Evolutionary conservation across 129 eudicot species (phyloP).

Genomic region (Glebionis coronaria): DNA sequence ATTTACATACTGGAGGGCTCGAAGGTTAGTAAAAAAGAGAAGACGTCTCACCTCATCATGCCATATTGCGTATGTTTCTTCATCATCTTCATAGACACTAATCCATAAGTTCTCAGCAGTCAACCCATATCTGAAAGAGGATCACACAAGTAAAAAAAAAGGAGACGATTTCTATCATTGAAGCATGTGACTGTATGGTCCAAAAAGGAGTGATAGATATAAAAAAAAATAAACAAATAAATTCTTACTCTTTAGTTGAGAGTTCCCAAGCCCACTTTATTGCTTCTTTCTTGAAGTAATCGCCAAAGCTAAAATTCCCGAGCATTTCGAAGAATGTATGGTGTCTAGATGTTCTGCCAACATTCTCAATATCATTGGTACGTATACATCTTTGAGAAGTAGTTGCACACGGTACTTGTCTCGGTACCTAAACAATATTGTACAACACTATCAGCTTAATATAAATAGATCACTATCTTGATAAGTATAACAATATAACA

Average conservation of each 20-base stretch:
- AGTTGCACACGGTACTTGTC: constrained; percentile 82
- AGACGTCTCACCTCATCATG: constrained; percentile 62
- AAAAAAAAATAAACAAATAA: not conserved
- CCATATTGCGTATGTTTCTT: constrained; percentile 91
- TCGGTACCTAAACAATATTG: constrained; percentile 51
- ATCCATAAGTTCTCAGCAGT: constrained; percentile 80
- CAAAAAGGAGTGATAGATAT: too few relatives aligned
- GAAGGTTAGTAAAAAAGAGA: not conserved
- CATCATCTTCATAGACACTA: constrained; percentile 87
- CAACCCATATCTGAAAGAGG: constrained; percentile 60
- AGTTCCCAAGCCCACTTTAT: constrained; percentile 99
- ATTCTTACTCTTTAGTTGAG: constrained; percentile 59
- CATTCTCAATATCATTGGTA: constrained; percentile 93
- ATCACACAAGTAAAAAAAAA: constrained; percentile 18
- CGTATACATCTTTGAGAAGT: constrained; percentile 96
- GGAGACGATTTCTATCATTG: too few relatives aligned
- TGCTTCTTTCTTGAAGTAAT: constrained; percentile 94
- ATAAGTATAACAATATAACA: too few relatives aligned
- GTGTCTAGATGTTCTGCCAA: constrained; percentile 88
- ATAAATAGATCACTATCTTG: too few relatives aligned
- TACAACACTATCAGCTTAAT: too few relatives aligned
- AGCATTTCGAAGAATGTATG: constrained; percentile 97
- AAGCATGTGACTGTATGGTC: too few relatives aligned
- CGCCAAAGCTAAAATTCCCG: constrained; percentile 97
- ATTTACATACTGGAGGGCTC: too few relatives aligned